Evolutionary conservation across 257 asterid genomes (phyloP).

Genomic region (Rhazya stricta): DNA sequence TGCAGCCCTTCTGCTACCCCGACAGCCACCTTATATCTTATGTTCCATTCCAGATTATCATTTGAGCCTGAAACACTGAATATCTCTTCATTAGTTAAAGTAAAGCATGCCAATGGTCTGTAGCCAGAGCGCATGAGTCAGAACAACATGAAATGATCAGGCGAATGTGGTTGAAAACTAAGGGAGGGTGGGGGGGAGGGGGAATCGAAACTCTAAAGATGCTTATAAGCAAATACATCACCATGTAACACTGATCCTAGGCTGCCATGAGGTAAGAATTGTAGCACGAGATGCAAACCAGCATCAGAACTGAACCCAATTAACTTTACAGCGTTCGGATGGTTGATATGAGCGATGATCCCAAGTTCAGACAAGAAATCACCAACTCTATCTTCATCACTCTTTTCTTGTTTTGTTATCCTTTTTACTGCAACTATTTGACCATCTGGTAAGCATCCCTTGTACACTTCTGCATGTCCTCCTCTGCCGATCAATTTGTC

Average conservation of each 20-base stretch:
- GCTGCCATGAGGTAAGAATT: slow-evolving; percentile 70
- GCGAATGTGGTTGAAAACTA: neutral
- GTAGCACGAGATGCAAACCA: slow-evolving; percentile 82
- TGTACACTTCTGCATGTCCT: slow-evolving; percentile 93
- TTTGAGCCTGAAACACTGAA: slow-evolving; percentile 43
- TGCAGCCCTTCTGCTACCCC: slow-evolving; percentile 87
- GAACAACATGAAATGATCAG: neutral
- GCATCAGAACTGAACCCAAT: slow-evolving; percentile 73
- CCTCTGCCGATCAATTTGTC: slow-evolving; percentile 87
- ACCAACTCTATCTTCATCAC: slow-evolving; percentile 70
- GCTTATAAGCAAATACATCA: slow-evolving; percentile 19
- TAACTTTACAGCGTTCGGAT: slow-evolving; percentile 71
- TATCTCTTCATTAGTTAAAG: slow-evolving; percentile 24
- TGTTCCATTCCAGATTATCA: slow-evolving; percentile 55
- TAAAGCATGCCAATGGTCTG: neutral
- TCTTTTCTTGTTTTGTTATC: slow-evolving; percentile 52
- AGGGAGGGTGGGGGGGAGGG: too few species aligned
- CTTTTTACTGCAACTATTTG: slow-evolving; percentile 86
- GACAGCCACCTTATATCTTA: slow-evolving; percentile 60
- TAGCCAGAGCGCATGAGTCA: neutral
- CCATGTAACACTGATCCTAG: slow-evolving; percentile 70
- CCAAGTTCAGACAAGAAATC: slow-evolving; percentile 91
- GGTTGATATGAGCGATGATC: slow-evolving; percentile 84
- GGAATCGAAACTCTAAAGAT: neutral
- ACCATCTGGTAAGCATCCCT: slow-evolving; percentile 68